A percentile compares a stretch with the other conserved stretches of the same genome.
Evolutionary conservation across 176 grass and related monocot genomes (phyloP).

Genomic region (Oryza meyeriana): DNA sequence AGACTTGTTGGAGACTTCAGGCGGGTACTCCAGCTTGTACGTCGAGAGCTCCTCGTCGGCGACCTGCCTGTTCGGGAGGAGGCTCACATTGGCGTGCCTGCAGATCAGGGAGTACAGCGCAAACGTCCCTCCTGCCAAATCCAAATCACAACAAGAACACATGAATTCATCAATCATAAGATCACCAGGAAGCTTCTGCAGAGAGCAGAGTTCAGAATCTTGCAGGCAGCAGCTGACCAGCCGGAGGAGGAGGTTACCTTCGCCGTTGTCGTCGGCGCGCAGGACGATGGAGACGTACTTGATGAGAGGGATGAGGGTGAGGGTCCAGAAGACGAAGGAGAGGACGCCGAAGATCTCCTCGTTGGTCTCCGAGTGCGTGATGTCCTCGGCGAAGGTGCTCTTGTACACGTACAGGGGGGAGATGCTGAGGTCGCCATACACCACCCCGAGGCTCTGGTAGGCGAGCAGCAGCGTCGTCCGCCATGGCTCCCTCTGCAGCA

Average conservation of each 20-base stretch:
- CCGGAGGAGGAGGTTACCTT: constrained; percentile 33
- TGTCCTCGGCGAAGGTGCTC: constrained; percentile 99
- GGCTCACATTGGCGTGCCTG: constrained; percentile 93
- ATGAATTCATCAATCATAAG: neutral
- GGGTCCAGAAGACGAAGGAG: constrained; percentile 95
- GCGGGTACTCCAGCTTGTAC: constrained; percentile 64
- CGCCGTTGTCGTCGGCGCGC: constrained; percentile 90
- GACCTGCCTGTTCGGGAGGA: constrained; percentile 85
- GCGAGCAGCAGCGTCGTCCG: constrained; percentile 73
- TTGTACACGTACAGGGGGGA: constrained; percentile 97
- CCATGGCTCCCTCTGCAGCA: constrained; percentile 70
- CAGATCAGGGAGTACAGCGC: constrained; percentile 93
- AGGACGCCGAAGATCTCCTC: constrained; percentile 91
- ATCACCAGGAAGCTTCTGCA: neutral
- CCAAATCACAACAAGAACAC: neutral
- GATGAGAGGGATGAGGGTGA: constrained; percentile 85
- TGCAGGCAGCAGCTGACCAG: neutral
- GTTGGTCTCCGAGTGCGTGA: constrained; percentile 86
- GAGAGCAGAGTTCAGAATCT: neutral
- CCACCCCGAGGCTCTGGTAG: constrained; percentile 94
- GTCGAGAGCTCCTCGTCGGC: constrained; percentile 93
- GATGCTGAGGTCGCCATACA: constrained; percentile 96
- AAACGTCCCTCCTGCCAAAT: constrained; percentile 74
- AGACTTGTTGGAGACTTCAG: constrained; percentile 27
- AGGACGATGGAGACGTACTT: constrained; percentile 99